Conservation (phyloP, 768 basidiomycete genomes). For the Austroboletus festivus region DNA sequence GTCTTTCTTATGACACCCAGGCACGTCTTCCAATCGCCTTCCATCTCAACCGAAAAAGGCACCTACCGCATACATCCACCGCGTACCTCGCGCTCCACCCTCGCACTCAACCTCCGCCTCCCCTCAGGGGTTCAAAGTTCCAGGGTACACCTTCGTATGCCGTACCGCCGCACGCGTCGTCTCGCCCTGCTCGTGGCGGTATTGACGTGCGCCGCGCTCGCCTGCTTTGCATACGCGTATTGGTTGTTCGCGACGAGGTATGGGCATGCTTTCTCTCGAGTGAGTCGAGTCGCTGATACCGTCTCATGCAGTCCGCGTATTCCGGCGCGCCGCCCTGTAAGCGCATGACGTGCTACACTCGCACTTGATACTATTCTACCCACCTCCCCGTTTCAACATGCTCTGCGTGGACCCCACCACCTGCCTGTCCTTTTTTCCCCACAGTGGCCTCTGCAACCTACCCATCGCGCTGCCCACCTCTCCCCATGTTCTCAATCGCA, state of each 20-base stretch:
- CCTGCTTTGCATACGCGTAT: slow-evolving; percentile 59
- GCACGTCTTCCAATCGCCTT: slow-evolving; percentile 49
- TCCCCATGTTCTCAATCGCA: slow-evolving; percentile 66
- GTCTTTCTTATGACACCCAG: not conserved
- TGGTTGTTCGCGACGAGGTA: slow-evolving; percentile 67
- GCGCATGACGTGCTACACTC: not conserved
- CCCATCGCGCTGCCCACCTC: slow-evolving; percentile 78
- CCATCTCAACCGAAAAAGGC: slow-evolving; percentile 63
- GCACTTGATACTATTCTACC: not conserved
- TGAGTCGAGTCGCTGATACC: slow-evolving; percentile 21
- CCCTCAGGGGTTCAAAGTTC: slow-evolving; percentile 10
- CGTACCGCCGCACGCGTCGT: slow-evolving; percentile 29
- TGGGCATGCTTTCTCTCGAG: too few relatives aligned
- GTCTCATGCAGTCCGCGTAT: slow-evolving; percentile 16
- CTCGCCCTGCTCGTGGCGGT: slow-evolving; percentile 45
- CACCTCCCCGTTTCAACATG: slow-evolving; percentile 5
- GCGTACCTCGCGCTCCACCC: slow-evolving; percentile 28
- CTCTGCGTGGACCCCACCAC: slow-evolving; percentile 24
- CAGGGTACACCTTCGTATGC: slow-evolving; percentile 6
- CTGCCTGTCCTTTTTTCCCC: slow-evolving; percentile 77
- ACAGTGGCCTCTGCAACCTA: slow-evolving; percentile 85
- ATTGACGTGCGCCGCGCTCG: slow-evolving; percentile 45
- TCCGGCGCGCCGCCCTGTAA: slow-evolving; percentile 8
- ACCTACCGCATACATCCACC: slow-evolving; percentile 57
- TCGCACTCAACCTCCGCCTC: slow-evolving; percentile 20